Evolutionary conservation across 371 early-diverging fungal species (phyloP).

Genomic region (Neoconidiobolus thromboides): DNA sequence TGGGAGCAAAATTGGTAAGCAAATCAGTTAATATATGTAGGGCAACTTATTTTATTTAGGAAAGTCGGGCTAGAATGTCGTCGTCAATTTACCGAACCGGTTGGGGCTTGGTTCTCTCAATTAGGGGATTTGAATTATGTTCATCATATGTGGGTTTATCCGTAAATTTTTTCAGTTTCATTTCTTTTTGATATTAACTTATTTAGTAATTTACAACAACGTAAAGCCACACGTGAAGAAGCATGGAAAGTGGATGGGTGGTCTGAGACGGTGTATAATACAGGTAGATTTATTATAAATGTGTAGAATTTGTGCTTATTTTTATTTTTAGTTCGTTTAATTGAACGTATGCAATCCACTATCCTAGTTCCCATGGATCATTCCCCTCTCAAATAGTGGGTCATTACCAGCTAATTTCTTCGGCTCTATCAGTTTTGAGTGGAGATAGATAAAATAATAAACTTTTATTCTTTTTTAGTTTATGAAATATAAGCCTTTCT

Average conservation of each 20-base stretch:
- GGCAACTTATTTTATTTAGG: slow-evolving; percentile 14
- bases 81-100: slow-evolving; percentile 64
- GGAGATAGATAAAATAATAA: no score
- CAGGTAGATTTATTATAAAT: slow-evolving; percentile 25
- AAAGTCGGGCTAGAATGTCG: slow-evolving; percentile 70
- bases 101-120: slow-evolving; percentile 92
- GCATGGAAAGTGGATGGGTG: slow-evolving; percentile 89
- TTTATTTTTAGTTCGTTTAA: slow-evolving; percentile 38
- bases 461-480: no score
- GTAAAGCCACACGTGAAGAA: slow-evolving; percentile 71
- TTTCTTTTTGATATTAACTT: not conserved
- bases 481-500: no score
- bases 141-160: slow-evolving; percentile 86
- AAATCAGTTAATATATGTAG: not conserved
- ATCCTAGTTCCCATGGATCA: slow-evolving; percentile 65
- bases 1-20: slow-evolving; percentile 73
- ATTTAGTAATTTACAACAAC: slow-evolving; percentile 52
- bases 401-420: no score
- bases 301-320: not conserved
- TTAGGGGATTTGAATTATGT: slow-evolving; percentile 72
- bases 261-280: slow-evolving; percentile 81
- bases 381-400: slow-evolving; percentile 32
- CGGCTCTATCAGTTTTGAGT: no score
- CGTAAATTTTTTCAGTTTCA: slow-evolving; percentile 21
- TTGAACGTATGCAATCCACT: slow-evolving; percentile 62